Evolutionary conservation across 2,329 filamentous ascomycete species (phyloP).

Genomic region (Colletotrichum zoysiae): DNA sequence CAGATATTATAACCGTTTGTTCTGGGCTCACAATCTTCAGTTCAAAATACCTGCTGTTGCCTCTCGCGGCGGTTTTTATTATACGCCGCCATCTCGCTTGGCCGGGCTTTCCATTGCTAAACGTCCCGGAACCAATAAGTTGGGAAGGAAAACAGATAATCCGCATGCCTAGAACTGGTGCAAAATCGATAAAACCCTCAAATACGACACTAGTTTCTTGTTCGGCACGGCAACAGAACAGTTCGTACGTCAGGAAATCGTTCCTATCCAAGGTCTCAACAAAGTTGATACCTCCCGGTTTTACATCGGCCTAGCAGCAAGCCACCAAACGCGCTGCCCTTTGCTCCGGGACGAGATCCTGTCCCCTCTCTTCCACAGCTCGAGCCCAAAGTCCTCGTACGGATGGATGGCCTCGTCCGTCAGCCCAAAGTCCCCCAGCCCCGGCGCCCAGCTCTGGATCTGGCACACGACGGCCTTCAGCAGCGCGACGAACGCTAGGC

Average conservation of each 20-base stretch:
- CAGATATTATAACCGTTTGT: not conserved
- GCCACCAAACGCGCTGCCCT: constrained; percentile 36
- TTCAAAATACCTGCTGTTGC: not conserved
- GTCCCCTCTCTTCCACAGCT: constrained; percentile 37
- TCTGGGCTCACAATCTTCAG: not conserved
- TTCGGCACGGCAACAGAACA: not conserved
- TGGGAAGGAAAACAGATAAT: not conserved
- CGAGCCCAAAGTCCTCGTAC: constrained; percentile 36
- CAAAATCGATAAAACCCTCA: not conserved
- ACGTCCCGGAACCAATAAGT: not conserved
- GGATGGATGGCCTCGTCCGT: constrained; percentile 35
- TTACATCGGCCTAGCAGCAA: constrained; percentile 35
- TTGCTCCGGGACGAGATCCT: constrained; percentile 24
- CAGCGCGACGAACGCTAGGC: constrained; percentile 36
- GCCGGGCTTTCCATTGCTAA: not conserved
- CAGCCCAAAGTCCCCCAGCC: constrained; percentile 26
- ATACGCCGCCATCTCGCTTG: not conserved
- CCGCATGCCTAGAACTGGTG: not conserved
- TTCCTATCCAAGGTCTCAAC: not conserved
- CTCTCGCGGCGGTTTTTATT: not conserved
- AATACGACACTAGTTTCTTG: not conserved
- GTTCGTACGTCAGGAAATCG: no score
- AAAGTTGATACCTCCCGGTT: not conserved
- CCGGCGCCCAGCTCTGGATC: constrained; percentile 31
- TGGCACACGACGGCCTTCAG: constrained; percentile 32